A percentile compares a stretch with the other conserved stretches of the same genome.
phyloP scores from a whole-genome alignment of 257 asterid genomes.

The Solanum microdontum region DNA sequence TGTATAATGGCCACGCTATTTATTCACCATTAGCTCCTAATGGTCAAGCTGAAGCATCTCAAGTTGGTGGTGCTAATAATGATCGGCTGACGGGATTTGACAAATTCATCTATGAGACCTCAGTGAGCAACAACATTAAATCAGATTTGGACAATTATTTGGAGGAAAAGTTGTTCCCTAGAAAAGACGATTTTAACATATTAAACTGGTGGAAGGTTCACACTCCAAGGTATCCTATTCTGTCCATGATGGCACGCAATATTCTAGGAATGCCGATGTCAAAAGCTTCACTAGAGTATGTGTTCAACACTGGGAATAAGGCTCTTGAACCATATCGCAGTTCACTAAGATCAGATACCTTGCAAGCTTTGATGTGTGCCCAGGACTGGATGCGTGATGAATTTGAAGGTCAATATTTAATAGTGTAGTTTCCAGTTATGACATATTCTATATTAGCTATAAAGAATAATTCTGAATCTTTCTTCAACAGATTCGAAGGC shows the following conservation, averaged over 20 bases:
- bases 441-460: neutral
- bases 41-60: conserved; percentile 37
- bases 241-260: conserved; percentile 85
- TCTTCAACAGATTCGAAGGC: conserved; percentile 1
- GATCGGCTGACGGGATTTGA: conserved; percentile 74
- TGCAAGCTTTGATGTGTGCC: conserved; percentile 81
- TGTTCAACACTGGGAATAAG: conserved; percentile 50
- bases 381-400: conserved; percentile 75
- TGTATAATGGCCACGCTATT: conserved; percentile 65
- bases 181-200: conserved; percentile 56
- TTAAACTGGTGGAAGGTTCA: conserved; percentile 97
- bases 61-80: conserved; percentile 31
- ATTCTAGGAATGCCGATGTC: conserved; percentile 88
- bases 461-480: neutral
- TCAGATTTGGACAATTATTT: conserved; percentile 87
- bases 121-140: conserved; percentile 41
- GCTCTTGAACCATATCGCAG: conserved; percentile 41
- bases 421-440: neutral
- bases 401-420: conserved; percentile 16
- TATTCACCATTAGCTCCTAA: conserved; percentile 55
- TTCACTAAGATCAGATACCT: conserved; percentile 53
- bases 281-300: conserved; percentile 39
- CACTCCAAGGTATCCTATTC: conserved; percentile 73
- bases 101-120: conserved; percentile 53
- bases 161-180: conserved; percentile 83